Base-by-base conservation (phyloP, 164 flowering plant species). In the Vitis rupestris region DNA sequence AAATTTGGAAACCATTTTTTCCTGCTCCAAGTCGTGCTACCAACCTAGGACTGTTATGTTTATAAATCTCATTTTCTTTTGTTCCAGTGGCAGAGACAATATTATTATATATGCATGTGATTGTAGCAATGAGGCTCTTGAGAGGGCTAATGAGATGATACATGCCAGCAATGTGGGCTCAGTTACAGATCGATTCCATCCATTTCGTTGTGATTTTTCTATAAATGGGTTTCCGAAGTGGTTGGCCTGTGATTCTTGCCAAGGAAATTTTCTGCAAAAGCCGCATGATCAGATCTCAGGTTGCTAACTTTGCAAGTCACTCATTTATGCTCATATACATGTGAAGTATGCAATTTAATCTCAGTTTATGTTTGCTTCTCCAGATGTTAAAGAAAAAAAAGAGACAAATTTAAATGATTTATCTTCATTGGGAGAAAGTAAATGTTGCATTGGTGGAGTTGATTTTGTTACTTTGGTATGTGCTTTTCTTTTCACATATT, bases 381-480 rank as follows among this genome's bases (percentile, higher is more conserved):
- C 81, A 88, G 86, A 71, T 75, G 66, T 19, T 47, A 64, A 16
- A 59, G 80, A 19, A 72, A 60, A 64, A 12, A 56, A 47, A 15
- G 60, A 63, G 54, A 50, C 47, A 17, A 61, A 63, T 60, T 7
- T 15, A 52, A 64, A 30, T 31, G 70, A 72, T 55, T 29, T 51
- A 11, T 61, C 70, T 65, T 66, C 53, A 51, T 59, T 53, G 13
- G 60, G 74, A 69, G 80, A 73, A 70, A 50, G 69, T 16, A 68
- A 58, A 23, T 76, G 83, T 74, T 88, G 92, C 77, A 66, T 83
- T 72, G 89, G 92, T 50, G 97, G 94, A 47, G 82, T 94, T 49
- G 89, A 94, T 81, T 89, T 90, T 78, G 74, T 94, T 70, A 89
- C 96, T 13, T 71, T 94, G 90, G 98, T 92, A 83, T 59, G 85